Conservation (phyloP, 371 early-diverging fungal genomes). For the Nematocida sp. region DNA sequence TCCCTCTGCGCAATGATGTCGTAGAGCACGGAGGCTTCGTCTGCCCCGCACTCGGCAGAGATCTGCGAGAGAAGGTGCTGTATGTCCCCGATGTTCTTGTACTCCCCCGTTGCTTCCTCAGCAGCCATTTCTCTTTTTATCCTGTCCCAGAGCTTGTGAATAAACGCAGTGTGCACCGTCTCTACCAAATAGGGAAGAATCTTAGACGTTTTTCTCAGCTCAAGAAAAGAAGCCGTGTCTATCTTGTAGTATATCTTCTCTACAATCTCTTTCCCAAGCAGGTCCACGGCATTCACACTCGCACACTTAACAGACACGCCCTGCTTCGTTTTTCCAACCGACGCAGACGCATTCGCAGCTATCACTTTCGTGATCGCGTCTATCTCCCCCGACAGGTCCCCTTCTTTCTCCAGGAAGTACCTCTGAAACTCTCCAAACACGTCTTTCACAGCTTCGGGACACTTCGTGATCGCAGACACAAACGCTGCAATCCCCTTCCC, state of each 20-base stretch:
- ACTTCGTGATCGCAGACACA: conserved; percentile 27
- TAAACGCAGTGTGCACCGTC: conserved; percentile 29
- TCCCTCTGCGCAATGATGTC: conserved; percentile 25
- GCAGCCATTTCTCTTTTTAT: conserved; percentile 11
- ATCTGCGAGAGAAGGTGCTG: conserved; percentile 1
- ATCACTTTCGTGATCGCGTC: conserved; percentile 34
- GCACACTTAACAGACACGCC: neutral
- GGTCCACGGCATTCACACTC: conserved; percentile 27
- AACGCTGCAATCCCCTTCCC: conserved; percentile 43
- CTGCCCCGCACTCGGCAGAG: conserved; percentile 22
- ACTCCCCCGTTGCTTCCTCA: neutral
- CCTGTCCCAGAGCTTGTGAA: conserved; percentile 23
- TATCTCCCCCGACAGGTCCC: conserved; percentile 30
- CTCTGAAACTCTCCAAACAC: conserved; percentile 26
- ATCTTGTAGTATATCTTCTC: conserved; percentile 21
- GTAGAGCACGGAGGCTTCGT: conserved; percentile 20
- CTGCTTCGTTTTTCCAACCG: neutral
- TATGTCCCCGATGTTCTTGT: conserved; percentile 14
- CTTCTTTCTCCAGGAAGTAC: conserved; percentile 15
- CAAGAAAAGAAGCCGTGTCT: neutral
- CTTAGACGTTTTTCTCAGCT: conserved; percentile 28
- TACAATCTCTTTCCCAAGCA: conserved; percentile 13
- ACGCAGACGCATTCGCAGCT: neutral
- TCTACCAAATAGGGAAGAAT: conserved; percentile 18
- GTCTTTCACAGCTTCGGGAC: neutral